These are phyloP conservation scores for Stellera chamaejasme DNA, from an alignment of 345 rosid species.

Conservation along the genomic window DNA sequence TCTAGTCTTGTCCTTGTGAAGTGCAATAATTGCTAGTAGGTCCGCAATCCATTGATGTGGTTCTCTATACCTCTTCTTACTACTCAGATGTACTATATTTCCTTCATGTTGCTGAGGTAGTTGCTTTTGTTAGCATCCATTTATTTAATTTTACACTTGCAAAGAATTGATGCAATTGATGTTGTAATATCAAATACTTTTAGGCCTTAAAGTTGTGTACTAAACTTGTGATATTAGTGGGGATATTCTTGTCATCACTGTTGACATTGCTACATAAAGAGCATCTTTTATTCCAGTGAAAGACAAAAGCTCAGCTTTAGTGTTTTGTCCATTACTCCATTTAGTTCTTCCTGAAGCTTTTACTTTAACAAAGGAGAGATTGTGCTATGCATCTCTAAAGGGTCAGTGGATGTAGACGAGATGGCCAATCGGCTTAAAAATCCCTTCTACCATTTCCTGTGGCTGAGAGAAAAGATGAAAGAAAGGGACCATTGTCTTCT, in stretches of 20 bases:
- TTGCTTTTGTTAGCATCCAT: not conserved
- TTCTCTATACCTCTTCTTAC: slow-evolving; percentile 11
- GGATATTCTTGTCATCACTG: slow-evolving; percentile 19
- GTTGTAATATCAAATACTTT: not conserved
- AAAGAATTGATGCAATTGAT: not conserved
- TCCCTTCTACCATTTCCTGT: slow-evolving; percentile 7
- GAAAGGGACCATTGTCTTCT: slow-evolving; percentile 11
- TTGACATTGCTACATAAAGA: slow-evolving; percentile 16
- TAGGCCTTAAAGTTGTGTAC: slow-evolving; percentile 10
- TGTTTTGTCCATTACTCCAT: slow-evolving; percentile 20
- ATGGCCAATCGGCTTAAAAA: slow-evolving; percentile 1
- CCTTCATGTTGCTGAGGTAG: slow-evolving; percentile 7
- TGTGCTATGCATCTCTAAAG: slow-evolving; percentile 16
- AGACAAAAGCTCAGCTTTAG: slow-evolving; percentile 11
- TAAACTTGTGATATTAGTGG: slow-evolving; percentile 16
- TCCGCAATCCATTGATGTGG: slow-evolving; percentile 15
- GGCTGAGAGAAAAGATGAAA: slow-evolving; percentile 10
- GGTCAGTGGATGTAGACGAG: slow-evolving; percentile 6
- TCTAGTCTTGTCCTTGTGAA: slow-evolving; percentile 15
- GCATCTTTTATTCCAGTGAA: slow-evolving; percentile 21
- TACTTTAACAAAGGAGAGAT: slow-evolving; percentile 21
- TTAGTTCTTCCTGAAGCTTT: slow-evolving; percentile 10
- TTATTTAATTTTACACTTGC: not conserved
- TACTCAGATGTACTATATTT: slow-evolving; percentile 16
- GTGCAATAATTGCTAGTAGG: slow-evolving; percentile 11